phyloP scores from a whole-genome alignment of 192 early-diverging fungal species.

The Dimargaris verticillata region DNA sequence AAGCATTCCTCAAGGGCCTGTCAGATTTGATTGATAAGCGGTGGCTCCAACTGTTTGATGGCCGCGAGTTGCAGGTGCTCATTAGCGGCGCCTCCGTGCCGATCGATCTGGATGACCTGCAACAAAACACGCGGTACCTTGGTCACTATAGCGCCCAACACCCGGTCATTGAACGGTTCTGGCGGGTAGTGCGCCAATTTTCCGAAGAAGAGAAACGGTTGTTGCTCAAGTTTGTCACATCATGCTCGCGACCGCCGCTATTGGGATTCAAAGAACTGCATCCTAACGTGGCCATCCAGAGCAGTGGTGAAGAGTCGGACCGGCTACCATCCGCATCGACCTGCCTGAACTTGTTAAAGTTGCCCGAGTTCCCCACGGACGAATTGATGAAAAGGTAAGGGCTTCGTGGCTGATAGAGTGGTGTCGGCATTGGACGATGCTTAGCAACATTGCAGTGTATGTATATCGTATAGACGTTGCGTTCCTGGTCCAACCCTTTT shows the following conservation, averaged over 20 bases:
- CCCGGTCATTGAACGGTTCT: conserved; percentile 61
- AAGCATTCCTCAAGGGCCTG: conserved; percentile 75
- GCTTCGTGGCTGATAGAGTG: too few species aligned
- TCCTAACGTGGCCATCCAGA: conserved; percentile 54
- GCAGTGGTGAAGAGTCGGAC: conserved; percentile 44
- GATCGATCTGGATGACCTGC: conserved; percentile 65
- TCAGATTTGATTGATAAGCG: conserved; percentile 63
- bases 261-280: conserved; percentile 69
- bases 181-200: conserved; percentile 37
- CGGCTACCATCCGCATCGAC: conserved; percentile 68
- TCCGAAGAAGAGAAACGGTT: conserved; percentile 28
- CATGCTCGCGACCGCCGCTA: conserved; percentile 76
- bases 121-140: conserved; percentile 52
- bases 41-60: conserved; percentile 85
- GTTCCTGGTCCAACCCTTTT: too few species aligned
- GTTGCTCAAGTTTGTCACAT: conserved; percentile 80
- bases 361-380: conserved; percentile 73
- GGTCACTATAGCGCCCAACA: conserved; percentile 51
- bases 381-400: too few species aligned
- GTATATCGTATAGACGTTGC: too few species aligned
- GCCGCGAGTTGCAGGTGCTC: conserved; percentile 78
- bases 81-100: conserved; percentile 60
- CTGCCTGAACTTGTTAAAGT: conserved; percentile 81
- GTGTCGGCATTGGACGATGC: too few species aligned
- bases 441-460: too few species aligned